Conservation (phyloP, 1,284 basidiomycete species). For the Puccinia novopanici region DNA sequence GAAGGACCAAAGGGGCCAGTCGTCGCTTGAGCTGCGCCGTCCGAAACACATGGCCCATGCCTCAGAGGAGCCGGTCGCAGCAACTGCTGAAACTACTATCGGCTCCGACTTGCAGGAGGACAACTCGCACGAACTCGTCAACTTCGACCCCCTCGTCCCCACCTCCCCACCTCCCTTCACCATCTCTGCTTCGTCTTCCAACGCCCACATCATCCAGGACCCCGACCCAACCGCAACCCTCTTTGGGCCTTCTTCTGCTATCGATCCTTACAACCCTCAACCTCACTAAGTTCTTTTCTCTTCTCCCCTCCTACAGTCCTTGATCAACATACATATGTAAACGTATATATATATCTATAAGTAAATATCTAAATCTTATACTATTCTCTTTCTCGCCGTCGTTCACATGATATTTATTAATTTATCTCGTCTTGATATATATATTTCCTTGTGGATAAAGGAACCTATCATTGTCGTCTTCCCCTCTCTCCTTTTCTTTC, state of each 20-base stretch:
- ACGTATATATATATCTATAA: neutral
- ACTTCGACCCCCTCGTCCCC: neutral
- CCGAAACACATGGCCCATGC: neutral
- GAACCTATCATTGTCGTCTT: no score
- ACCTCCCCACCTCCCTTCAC: neutral
- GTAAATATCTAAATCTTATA: no score
- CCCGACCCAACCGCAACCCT: neutral
- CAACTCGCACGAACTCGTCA: neutral
- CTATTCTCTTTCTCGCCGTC: no score
- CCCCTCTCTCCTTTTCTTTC: no score
- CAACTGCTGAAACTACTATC: neutral
- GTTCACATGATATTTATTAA: no score
- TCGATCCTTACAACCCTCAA: neutral
- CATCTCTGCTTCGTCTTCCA: neutral
- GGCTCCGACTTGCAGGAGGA: neutral
- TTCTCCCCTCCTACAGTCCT: neutral
- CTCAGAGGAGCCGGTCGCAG: neutral
- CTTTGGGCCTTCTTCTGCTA: neutral
- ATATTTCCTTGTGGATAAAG: no score
- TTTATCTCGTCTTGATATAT: no score
- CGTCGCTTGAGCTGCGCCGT: neutral
- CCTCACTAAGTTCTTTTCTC: neutral
- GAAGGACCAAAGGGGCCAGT: neutral
- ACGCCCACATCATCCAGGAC: neutral
- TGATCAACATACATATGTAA: neutral